These are phyloP conservation scores for Hirsutella minnesotensis DNA, from an alignment of 2,329 filamentous ascomycete species.

Conservation along the genomic window DNA sequence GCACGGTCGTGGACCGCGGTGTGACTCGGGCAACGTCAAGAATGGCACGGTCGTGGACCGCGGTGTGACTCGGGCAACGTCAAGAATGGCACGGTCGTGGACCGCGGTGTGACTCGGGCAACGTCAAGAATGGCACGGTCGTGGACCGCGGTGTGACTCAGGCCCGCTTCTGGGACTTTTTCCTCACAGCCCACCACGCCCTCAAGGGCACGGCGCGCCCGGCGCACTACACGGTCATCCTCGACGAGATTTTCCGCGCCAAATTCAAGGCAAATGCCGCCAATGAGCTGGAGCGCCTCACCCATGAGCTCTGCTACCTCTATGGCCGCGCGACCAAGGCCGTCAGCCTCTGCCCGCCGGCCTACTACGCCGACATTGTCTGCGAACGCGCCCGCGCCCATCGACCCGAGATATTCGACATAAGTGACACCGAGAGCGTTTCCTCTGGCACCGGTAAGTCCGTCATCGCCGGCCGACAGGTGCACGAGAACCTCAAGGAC, in stretches of 20 bases:
- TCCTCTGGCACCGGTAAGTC: slow-evolving; percentile 5
- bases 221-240: slow-evolving; percentile 69
- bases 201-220: slow-evolving; percentile 75
- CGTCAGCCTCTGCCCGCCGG: slow-evolving; percentile 75
- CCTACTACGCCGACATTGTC: slow-evolving; percentile 82
- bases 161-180: slow-evolving; percentile 72
- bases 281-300: slow-evolving; percentile 59
- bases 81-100: too few relatives aligned
- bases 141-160: slow-evolving; percentile 77
- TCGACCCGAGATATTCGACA: slow-evolving; percentile 49
- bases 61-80: too few relatives aligned
- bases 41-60: too few relatives aligned
- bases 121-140: slow-evolving; percentile 64
- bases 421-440: slow-evolving; percentile 19
- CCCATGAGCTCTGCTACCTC: slow-evolving; percentile 70
- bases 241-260: slow-evolving; percentile 54
- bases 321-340: slow-evolving; percentile 79
- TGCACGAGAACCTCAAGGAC: slow-evolving; percentile 31
- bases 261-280: slow-evolving; percentile 34
- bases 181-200: slow-evolving; percentile 67
- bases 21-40: too few relatives aligned
- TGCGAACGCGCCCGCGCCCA: slow-evolving; percentile 69
- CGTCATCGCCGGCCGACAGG: slow-evolving; percentile 8
- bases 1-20: too few relatives aligned
- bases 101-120: too few relatives aligned